Evolutionary conservation across 1,284 basidiomycete genomes (phyloP).

Genomic region (Thecaphora thlaspeos): DNA sequence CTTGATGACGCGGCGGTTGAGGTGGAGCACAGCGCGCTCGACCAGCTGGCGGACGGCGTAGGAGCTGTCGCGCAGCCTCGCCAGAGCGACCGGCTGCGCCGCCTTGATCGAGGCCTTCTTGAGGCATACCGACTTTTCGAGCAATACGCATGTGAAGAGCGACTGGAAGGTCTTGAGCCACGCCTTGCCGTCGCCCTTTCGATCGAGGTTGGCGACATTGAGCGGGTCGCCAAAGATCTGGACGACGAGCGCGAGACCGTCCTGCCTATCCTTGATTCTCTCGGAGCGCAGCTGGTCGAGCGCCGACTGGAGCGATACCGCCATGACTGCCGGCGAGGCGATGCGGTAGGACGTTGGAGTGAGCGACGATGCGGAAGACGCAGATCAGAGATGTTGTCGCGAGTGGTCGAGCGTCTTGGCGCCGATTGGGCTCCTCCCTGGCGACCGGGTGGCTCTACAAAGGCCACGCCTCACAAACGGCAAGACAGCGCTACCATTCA

Average conservation of each 20-base stretch:
- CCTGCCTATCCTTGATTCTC: conserved; percentile 72
- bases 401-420: too few relatives aligned
- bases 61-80: conserved; percentile 68
- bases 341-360: too few relatives aligned
- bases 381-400: too few relatives aligned
- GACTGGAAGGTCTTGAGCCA: conserved; percentile 75
- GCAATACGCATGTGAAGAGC: conserved; percentile 68
- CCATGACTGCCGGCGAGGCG: conserved; percentile 13
- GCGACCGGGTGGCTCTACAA: too few relatives aligned
- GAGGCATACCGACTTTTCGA: conserved; percentile 65
- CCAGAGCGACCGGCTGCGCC: conserved; percentile 60
- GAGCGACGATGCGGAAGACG: too few relatives aligned
- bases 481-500: too few relatives aligned
- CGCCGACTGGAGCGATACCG: conserved; percentile 30
- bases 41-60: conserved; percentile 71
- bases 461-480: too few relatives aligned
- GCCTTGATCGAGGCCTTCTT: conserved; percentile 62
- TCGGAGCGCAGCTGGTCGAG: conserved; percentile 55
- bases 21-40: conserved; percentile 64
- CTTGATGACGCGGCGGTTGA: conserved; percentile 65
- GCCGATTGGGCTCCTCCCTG: too few relatives aligned
- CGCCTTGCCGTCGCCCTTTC: conserved; percentile 60
- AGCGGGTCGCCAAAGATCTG: conserved; percentile 66
- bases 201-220: conserved; percentile 64
- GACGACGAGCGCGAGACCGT: conserved; percentile 67